Conservation (phyloP, 1,284 basidiomycete genomes). For the Uromyces viciae-fabae region DNA sequence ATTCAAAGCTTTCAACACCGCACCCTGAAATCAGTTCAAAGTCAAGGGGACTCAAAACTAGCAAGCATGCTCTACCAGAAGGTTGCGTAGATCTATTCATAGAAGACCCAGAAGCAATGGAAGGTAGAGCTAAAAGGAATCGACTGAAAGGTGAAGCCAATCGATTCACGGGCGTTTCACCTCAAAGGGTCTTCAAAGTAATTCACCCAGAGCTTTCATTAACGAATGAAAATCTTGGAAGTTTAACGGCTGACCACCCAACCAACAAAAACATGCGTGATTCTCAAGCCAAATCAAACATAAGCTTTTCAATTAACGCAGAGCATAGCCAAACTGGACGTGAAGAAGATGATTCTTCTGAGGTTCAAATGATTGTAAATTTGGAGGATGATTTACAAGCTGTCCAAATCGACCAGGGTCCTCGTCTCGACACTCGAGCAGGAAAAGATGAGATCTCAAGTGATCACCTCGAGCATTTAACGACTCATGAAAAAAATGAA, state of each 20-base stretch:
- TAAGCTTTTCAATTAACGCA: not conserved
- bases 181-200: constrained; percentile 36
- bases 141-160: constrained; percentile 41
- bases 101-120: constrained; percentile 20
- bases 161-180: constrained; percentile 28
- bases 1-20: not conserved
- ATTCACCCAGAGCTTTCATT: constrained; percentile 6
- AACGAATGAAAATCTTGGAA: not conserved
- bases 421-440: too few species aligned
- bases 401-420: constrained; percentile 7
- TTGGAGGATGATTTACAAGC: constrained; percentile 13
- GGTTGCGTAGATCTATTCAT: constrained; percentile 34
- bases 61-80: constrained; percentile 8
- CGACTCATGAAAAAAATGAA: too few species aligned
- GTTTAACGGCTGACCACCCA: not conserved
- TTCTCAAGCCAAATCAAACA: not conserved
- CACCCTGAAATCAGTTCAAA: not conserved
- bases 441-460: too few species aligned
- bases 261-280: not conserved
- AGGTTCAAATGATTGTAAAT: constrained; percentile 16
- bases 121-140: constrained; percentile 2
- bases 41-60: not conserved
- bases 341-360: not conserved
- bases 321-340: not conserved
- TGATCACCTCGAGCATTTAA: too few species aligned